Conservation (phyloP, 2,329 filamentous ascomycete species). For the Aspergillus fijiensis region DNA sequence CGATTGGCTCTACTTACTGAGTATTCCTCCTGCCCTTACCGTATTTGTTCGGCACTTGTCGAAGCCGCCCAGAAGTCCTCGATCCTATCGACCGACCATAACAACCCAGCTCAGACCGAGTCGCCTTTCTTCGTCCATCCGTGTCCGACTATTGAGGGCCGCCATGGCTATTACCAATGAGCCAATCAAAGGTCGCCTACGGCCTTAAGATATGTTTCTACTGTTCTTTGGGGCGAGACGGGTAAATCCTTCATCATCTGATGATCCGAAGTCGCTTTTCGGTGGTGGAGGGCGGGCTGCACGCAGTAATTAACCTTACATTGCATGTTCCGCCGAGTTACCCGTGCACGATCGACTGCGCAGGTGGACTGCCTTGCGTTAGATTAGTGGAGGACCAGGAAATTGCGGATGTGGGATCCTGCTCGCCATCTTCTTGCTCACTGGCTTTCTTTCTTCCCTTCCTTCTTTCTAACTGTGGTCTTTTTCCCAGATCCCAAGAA, state of each 20-base stretch:
- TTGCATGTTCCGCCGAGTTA: slow-evolving; percentile 24
- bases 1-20: background rate
- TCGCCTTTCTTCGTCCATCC: background rate
- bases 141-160: background rate
- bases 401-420: background rate
- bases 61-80: background rate
- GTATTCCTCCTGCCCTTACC: background rate
- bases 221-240: background rate
- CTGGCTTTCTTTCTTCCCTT: no score
- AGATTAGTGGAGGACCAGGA: background rate
- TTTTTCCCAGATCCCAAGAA: no score
- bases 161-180: background rate
- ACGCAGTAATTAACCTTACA: slow-evolving; percentile 30
- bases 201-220: background rate
- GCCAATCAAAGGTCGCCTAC: background rate
- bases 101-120: slow-evolving; percentile 1
- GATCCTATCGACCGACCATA: background rate
- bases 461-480: no score
- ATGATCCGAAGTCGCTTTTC: background rate
- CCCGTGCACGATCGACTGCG: slow-evolving; percentile 23
- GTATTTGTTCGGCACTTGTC: background rate
- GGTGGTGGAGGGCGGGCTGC: slow-evolving; percentile 14
- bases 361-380: slow-evolving; percentile 6
- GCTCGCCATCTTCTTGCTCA: background rate
- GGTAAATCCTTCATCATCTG: background rate